Conservation (phyloP, 768 basidiomycete species). For the Tulasnella sp. region DNA sequence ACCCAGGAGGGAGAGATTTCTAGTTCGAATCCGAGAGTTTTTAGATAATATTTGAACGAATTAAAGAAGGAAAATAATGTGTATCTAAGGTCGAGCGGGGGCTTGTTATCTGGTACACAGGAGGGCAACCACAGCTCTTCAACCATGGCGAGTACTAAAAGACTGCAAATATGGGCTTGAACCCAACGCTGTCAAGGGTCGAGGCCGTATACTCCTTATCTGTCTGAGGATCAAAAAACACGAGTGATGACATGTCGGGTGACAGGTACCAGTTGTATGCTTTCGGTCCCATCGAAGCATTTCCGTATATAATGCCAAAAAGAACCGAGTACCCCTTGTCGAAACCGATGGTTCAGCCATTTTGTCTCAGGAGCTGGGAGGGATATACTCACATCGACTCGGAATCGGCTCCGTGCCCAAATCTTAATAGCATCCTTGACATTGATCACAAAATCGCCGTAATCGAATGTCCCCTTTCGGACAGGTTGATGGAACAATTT, state of each 20-base stretch:
- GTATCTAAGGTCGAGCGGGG: no score
- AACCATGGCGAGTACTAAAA: background rate
- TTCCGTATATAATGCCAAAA: background rate
- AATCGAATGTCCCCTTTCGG: background rate
- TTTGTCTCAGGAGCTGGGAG: background rate
- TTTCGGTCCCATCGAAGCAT: background rate
- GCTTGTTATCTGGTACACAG: no score
- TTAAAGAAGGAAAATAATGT: no score
- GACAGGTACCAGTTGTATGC: constrained; percentile 13
- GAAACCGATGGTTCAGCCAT: background rate
- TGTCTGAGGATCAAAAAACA: background rate
- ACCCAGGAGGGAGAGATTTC: no score
- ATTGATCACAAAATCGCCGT: background rate
- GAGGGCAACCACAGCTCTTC: no score
- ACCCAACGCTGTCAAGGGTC: background rate
- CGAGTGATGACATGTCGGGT: background rate
- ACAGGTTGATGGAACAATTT: background rate
- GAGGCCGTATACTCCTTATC: background rate
- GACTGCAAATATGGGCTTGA: background rate
- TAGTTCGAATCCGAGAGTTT: no score
- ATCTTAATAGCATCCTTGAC: background rate
- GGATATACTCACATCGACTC: background rate
- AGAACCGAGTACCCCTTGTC: background rate
- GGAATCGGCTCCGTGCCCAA: background rate
- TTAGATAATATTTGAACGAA: no score